Conservation (phyloP, 2,329 filamentous ascomycete species). For the Trichoderma sp. region DNA sequence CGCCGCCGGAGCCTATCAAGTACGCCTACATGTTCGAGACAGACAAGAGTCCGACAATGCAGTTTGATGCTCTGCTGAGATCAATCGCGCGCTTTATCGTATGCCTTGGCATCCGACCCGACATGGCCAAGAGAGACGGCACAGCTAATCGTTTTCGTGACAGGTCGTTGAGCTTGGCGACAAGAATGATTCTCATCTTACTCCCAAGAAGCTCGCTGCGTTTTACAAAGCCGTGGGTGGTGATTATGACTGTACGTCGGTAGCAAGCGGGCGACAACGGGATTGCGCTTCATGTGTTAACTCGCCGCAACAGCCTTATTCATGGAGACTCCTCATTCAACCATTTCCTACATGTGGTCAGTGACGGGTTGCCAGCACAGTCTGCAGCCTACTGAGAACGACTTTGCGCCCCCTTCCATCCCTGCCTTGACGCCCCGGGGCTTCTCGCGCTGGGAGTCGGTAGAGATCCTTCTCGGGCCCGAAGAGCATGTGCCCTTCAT, state of each 20-base stretch:
- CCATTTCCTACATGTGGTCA: conserved; percentile 89
- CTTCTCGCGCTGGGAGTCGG: conserved; percentile 90
- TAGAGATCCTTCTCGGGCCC: conserved; percentile 83
- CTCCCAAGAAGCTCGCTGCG: conserved; percentile 67
- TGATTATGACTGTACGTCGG: conserved; percentile 63
- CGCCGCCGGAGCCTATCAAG: conserved; percentile 30
- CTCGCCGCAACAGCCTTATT: conserved; percentile 60
- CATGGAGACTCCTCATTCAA: conserved; percentile 65
- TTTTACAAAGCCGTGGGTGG: conserved; percentile 75
- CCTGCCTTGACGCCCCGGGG: conserved; percentile 80
- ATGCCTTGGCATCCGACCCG: conserved; percentile 33
- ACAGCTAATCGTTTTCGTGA: conserved; percentile 22
- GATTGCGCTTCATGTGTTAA: not conserved
- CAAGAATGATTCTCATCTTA: conserved; percentile 51
- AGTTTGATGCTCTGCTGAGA: conserved; percentile 65
- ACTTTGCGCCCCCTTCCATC: conserved; percentile 72
- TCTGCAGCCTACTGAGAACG: conserved; percentile 70
- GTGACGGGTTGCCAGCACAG: conserved; percentile 87
- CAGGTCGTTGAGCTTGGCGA: conserved; percentile 60
- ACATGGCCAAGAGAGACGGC: not conserved
- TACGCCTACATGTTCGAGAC: conserved; percentile 68
- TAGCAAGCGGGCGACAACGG: not conserved
- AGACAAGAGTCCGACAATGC: conserved; percentile 64
- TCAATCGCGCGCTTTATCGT: conserved; percentile 71
- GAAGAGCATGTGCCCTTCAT: conserved; percentile 84